Conservation (phyloP, 257 asterid genomes). For the Solanum habrochaites region DNA sequence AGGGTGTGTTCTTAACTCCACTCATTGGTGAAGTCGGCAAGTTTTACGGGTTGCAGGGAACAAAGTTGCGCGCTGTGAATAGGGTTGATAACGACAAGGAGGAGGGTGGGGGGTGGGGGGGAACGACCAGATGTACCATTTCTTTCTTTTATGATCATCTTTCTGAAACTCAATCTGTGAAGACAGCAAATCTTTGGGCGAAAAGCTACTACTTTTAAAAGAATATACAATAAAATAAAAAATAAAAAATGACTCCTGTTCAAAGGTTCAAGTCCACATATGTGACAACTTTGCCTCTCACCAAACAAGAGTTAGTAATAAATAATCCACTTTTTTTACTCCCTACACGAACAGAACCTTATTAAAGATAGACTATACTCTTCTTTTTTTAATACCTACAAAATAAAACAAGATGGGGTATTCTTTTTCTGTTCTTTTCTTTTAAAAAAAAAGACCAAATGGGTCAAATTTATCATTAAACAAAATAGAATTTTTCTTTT, state of each 20-base stretch:
- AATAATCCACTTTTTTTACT: not conserved
- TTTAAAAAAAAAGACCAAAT: not conserved
- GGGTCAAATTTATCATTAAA: not conserved
- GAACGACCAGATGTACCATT: too few relatives aligned
- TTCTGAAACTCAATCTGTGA: slow-evolving; percentile 19
- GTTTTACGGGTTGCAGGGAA: too few relatives aligned
- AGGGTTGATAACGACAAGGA: too few relatives aligned
- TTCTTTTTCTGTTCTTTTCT: not conserved
- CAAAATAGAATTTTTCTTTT: not conserved
- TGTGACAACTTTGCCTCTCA: not conserved
- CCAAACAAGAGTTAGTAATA: not conserved
- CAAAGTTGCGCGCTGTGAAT: too few relatives aligned
- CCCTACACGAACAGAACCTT: not conserved
- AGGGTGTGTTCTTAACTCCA: too few relatives aligned
- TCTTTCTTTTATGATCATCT: not conserved
- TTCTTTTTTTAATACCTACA: not conserved
- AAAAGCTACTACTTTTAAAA: not conserved
- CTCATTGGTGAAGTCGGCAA: too few relatives aligned
- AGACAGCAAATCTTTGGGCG: slow-evolving; percentile 2
- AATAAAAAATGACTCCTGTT: not conserved
- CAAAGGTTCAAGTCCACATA: not conserved
- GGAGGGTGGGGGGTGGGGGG: too few relatives aligned
- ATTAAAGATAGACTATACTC: not conserved
- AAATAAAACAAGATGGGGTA: not conserved
- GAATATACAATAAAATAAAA: not conserved